Base-by-base conservation (phyloP, 495 filamentous ascomycete genomes). In the Penicillium longicatenatum region DNA sequence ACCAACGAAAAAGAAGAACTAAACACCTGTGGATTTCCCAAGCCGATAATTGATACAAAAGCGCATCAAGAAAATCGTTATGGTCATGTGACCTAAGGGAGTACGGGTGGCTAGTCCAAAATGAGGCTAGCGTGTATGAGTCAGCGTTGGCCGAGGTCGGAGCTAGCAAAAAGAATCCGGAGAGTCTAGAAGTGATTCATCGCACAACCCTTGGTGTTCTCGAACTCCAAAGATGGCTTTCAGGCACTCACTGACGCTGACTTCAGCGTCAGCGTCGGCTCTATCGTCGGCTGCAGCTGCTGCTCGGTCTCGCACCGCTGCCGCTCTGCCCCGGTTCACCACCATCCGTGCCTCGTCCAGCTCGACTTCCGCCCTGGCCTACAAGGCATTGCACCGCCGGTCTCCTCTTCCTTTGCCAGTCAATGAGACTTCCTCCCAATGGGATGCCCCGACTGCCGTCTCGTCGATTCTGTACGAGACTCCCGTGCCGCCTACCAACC, bases 391-490 rank as follows among this genome's bases (percentile, higher is more conserved):
- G 61, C 94, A 97, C 70, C 90, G 90, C 58, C 91, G 93, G 42
- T 87, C 90, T 35, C 85, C 89, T 45, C 86, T 91, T 39, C 84
- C 88, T 20, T 87, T 97, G 42, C 93, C 94, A 50, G 86, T 86
- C 19, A 76, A 79, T 59, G 90, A 94, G 60, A 63, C 83, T 37
- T 84, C 89, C 20, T 86, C 91, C 24, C 81, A 90, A 55, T 97
- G 93, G 91, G 96, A 93, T 52, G 92, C 94, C 26, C 91, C 93
- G 46, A 91, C 94, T 21, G 94, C 94, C 57, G 94, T 98, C 60
- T 95, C 91, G 70, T 94, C 90, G 68, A 98, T 98, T 74, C 89
- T 98, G 75, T 98, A 98, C 79, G 94, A 98, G 81, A 97, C 94
- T 22, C 94, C 94, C 12, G 79, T 90, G 11, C 88, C 91, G 12